These are phyloP conservation scores for Microthlaspi erraticum DNA, from an alignment of 345 rosid genomes.

Conservation along the genomic window DNA sequence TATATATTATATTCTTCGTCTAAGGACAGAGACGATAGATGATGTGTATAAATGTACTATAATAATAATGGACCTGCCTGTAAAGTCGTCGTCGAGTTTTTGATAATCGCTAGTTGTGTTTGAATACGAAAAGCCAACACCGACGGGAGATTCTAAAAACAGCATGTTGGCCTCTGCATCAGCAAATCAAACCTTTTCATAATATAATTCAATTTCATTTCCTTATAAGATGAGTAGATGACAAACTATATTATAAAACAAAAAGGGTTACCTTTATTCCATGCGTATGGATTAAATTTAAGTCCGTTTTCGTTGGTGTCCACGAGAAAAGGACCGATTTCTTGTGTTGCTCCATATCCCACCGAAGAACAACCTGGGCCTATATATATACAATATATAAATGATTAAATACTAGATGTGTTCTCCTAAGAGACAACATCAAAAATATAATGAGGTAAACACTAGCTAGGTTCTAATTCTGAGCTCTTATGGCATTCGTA, in stretches of 20 bases:
- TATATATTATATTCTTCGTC: constrained; percentile 13
- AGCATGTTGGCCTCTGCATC: constrained; percentile 76
- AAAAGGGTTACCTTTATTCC: constrained; percentile 75
- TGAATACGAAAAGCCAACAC: constrained; percentile 96
- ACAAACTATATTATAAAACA: constrained; percentile 2
- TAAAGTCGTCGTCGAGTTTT: constrained; percentile 69
- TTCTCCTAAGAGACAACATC: constrained; percentile 18
- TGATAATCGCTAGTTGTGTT: constrained; percentile 69
- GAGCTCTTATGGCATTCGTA: not conserved
- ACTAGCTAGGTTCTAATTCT: not conserved
- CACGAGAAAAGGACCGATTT: constrained; percentile 94
- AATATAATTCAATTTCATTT: constrained; percentile 44
- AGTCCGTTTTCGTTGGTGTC: constrained; percentile 69
- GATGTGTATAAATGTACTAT: not conserved
- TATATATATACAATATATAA: constrained; percentile 47
- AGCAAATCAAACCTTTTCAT: constrained; percentile 67
- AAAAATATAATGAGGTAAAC: not conserved
- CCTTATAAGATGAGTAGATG: constrained; percentile 26
- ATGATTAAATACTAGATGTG: constrained; percentile 12
- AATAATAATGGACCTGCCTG: constrained; percentile 51
- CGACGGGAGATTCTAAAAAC: constrained; percentile 96
- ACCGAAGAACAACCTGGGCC: constrained; percentile 99
- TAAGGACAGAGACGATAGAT: not conserved
- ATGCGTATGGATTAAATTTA: constrained; percentile 74
- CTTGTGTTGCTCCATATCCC: constrained; percentile 99